Base-by-base conservation (phyloP, 495 filamentous ascomycete species). In the Wilcoxina mikolae region DNA sequence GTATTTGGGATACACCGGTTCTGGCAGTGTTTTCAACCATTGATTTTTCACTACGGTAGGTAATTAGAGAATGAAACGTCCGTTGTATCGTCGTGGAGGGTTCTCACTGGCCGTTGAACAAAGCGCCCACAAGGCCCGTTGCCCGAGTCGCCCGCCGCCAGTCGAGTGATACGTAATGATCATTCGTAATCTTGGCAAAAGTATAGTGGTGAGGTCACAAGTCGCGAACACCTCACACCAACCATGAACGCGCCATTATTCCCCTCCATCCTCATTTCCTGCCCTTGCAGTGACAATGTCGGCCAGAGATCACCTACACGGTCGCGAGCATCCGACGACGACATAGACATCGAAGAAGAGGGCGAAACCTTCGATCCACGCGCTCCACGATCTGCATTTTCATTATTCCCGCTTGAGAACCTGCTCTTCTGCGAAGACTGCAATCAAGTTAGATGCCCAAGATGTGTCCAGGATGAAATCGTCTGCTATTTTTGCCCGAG, bases 381-480 rank as follows among this genome's bases (percentile, higher is more conserved):
- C 38, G 80, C 81, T 27, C 78, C 84, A 1, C 79, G 93, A 4
- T 81, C 90, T 29, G 90, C 85, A 65, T 95, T 84, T 72, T 85
- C 85, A 38, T 74, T 98, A 29, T 95, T 87, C 67, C 88, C 90
- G 0, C 78, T 94, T n/a, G 88, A 96, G 61, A 84, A 91, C 62
- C 78, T 98, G 5, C 75, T 94, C 10, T 96, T 88, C 69, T 98
- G 91, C 70, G 87, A 94, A 64, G 93, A 95, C 66, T 98, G 91
- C 67, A 86, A 91, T 58, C 81, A 94, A 69, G 90, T 98, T 52
- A 82, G 89, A 58, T 98, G 91, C 64, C 85, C 87, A 4, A 76
- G 87, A 67, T 98, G 91, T 65, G 85, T 87, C 18, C 74, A 81
- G 22, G 91, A 98, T 63, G 91, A 98, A 69, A 84, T 94, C 39